Evolutionary conservation across 1,284 basidiomycete genomes (phyloP).

Genomic region (Schizophyllum commune): DNA sequence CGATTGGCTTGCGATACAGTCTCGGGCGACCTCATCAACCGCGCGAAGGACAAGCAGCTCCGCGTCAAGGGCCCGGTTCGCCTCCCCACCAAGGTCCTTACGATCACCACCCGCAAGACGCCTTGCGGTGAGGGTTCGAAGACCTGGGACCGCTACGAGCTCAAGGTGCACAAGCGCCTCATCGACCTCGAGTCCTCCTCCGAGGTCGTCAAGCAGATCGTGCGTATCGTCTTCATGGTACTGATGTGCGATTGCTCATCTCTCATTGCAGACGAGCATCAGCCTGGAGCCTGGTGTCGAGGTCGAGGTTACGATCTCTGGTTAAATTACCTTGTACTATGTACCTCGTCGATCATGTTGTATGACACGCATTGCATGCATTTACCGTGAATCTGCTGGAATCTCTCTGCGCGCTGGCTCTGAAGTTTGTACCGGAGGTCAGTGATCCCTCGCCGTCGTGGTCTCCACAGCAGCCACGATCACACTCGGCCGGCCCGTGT

Average conservation of each 20-base stretch:
- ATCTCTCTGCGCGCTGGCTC: too few relatives aligned
- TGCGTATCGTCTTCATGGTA: conserved; percentile 32
- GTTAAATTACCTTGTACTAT: conserved; percentile 20
- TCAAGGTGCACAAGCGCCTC: conserved; percentile 99
- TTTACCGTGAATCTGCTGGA: too few relatives aligned
- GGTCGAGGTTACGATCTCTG: conserved; percentile 97
- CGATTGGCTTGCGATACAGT: conserved; percentile 41
- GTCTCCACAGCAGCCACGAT: too few relatives aligned
- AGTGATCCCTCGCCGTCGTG: too few relatives aligned
- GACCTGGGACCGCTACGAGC: conserved; percentile 99
- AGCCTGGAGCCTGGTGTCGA: conserved; percentile 99
- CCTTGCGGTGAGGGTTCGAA: conserved; percentile 99
- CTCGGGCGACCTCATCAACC: conserved; percentile 94
- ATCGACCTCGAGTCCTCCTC: conserved; percentile 98
- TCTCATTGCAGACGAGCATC: conserved; percentile 77
- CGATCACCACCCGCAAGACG: conserved; percentile 99
- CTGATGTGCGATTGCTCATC: conserved; percentile 2
- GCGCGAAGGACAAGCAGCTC: conserved; percentile 99
- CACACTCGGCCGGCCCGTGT: too few relatives aligned
- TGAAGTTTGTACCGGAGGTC: too few relatives aligned
- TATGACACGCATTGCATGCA: not conserved
- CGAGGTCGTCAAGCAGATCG: conserved; percentile 99
- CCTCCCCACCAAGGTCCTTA: conserved; percentile 97
- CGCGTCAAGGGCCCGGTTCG: conserved; percentile 99
- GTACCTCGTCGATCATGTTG: not conserved